Evolutionary conservation across 2,329 filamentous ascomycete genomes (phyloP), one percentile per base, ranked within the genome.

Genomic region (Aspergillus tamarii): DNA sequence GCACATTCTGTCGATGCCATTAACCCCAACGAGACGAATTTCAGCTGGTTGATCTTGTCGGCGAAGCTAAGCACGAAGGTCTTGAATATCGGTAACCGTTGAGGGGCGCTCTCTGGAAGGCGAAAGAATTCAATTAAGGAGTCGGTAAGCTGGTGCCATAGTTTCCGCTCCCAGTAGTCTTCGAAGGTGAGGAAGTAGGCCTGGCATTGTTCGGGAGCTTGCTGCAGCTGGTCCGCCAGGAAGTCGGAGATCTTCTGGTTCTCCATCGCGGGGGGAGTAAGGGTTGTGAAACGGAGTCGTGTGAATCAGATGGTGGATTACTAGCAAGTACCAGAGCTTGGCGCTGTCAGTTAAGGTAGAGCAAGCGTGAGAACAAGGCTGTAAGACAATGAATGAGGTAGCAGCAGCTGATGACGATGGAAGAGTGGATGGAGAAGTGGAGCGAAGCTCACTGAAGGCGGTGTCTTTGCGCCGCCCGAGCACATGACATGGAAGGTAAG

Each of bases 101-200:
- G 93, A 63, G 88, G 85, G 62, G 89, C 90, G 80, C 94, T 98
- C 76, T 89, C 88, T 52, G 91, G 86, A 72, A 92, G 83, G 74
- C 89, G 89, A 84, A 97, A 99, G 86, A 94, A 97, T 70, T 91
- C 87, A 72, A 97, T 84, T 62, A 99, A 87, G 59, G 90, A 85
- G 76, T 97, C 91, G 41, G 95, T 99, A 70, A 99, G 90, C 82
- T 99, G 94, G 84, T 99, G 95, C 95, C 95, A 99, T 82, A 99
- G 87, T 83, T 97, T 97, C 74, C 94, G 90, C 84, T 99, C 95
- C 95, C 95, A 99, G 76, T 89, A 92, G 78, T 96, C 93, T 84
- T 99, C 95, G 70, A 99, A 97, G 73, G 90, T 88, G 73, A 99
- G 87, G 79, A 97, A 92, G 74, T 92, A 88, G 74, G 90, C 87